Base-by-base conservation (phyloP, 1,139 yeast genomes). In the Citeromyces hawaiiensis region DNA sequence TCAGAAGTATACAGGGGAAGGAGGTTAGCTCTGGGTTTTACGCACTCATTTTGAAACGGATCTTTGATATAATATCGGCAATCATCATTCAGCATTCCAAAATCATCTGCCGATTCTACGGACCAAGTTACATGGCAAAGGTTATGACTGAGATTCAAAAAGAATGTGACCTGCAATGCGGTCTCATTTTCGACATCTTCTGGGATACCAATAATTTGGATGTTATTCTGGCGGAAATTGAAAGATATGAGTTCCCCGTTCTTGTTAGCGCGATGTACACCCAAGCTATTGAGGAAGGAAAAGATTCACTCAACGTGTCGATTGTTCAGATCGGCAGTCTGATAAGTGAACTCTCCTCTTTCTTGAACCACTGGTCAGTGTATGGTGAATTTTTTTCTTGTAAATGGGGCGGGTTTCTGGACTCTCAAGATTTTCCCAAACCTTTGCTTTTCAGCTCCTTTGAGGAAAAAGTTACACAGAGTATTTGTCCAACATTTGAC, bases 91-190 rank as follows among this genome's bases (percentile, higher is more conserved):
- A 87, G 54, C 98, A 91, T 56, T 76, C 93, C 0, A 80, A 79
- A 5, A 70, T 91, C 37, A 87, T 91, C 25, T 72, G 70, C 39
- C 68, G 68, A 40, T 80, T 79, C 52, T 91, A 93, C 54, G 83
- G 85, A 4, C 64, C 67, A 1, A 60, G 68, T 15, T 78, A 85
- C 21, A 76, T 88, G 65, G 61, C 69, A 3, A 68, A 67, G 38
- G 88, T 88, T 4, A 69, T 88, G 47, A 75, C 70, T 21, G 73
- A 72, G 42, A 79, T 91, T 30, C 95, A 91, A 56, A 66, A 72
- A 42, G 98, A 91, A 53, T 81, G 94, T 16, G 98, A 91, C 53
- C 69, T 88, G 11, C 98, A 91, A 53, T 82, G 93, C 18, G 94
- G 94, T 0, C 63, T 91, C 38, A 82, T 91, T 9, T 67, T 85